Percentiles rank a stretch among this genome's conserved stretches.
phyloP scores from a whole-genome alignment of 2,329 filamentous ascomycete species.

The Aspergillus fumigatus region DNA sequence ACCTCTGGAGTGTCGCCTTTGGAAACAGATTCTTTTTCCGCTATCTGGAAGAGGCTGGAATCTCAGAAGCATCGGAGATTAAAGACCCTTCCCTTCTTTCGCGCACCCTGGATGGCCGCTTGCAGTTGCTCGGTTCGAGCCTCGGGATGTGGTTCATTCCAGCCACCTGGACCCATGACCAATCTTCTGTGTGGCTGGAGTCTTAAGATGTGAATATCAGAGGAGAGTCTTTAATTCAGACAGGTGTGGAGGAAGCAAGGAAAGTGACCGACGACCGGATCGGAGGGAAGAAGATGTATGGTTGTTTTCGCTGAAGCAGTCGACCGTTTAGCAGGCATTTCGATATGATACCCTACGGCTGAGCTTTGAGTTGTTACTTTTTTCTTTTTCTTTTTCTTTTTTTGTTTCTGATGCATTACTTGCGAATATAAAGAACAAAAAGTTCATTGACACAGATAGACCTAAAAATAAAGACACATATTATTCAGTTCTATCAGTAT shows the following conservation, averaged over 20 bases:
- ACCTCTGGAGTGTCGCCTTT: background rate
- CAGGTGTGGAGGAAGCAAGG: background rate
- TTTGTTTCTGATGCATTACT: background rate
- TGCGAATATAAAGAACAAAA: background rate
- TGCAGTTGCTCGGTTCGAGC: background rate
- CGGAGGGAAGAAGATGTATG: background rate
- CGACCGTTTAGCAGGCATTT: slow-evolving; percentile 39
- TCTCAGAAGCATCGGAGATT: background rate
- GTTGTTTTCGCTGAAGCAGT: slow-evolving; percentile 21
- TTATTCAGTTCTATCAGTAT: background rate
- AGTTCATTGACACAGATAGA: background rate
- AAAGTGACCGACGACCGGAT: background rate
- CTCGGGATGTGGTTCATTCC: background rate
- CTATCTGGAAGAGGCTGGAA: background rate
- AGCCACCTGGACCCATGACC: background rate
- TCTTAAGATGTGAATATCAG: background rate
- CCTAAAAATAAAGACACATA: background rate
- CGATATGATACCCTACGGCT: slow-evolving; percentile 41
- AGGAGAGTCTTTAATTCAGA: background rate
- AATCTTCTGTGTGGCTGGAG: background rate
- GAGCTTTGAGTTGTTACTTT: slow-evolving; percentile 29
- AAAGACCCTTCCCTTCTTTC: background rate
- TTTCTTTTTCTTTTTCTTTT: background rate
- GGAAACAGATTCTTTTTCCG: background rate
- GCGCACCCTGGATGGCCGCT: background rate